Evolutionary conservation across 208 protist genomes (phyloP).

Genomic region (Wallacemonas sp.): DNA sequence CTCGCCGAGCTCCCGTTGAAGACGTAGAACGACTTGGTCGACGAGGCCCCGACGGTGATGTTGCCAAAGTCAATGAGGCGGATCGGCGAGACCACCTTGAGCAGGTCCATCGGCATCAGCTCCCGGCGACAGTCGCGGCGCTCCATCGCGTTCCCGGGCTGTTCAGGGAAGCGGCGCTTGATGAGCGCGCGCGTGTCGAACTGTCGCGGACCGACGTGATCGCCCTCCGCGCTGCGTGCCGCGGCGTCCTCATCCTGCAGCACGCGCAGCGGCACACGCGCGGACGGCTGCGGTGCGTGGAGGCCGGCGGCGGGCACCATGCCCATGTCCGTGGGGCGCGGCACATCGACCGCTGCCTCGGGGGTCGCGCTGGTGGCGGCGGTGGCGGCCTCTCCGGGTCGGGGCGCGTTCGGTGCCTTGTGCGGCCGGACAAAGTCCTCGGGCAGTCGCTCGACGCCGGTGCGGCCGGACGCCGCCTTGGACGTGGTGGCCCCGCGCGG

Average conservation of each 20-base stretch:
- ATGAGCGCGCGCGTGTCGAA: constrained; percentile 86
- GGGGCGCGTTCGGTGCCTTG: constrained; percentile 1
- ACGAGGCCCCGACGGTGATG: constrained; percentile 84
- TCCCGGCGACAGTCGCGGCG: constrained; percentile 90
- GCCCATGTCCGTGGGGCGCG: constrained; percentile 68
- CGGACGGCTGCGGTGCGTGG: constrained; percentile 52
- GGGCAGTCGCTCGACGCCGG: constrained; percentile 38
- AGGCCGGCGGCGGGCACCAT: constrained; percentile 87
- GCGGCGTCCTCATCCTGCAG: constrained; percentile 28
- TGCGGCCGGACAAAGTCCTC: constrained; percentile 56
- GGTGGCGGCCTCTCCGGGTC: constrained; percentile 27
- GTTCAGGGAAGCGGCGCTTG: constrained; percentile 77
- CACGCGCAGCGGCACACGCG: constrained; percentile 21
- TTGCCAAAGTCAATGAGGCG: constrained; percentile 89
- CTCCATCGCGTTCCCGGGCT: constrained; percentile 81
- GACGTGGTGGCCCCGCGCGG: constrained; percentile 3
- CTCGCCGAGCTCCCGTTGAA: constrained; percentile 84
- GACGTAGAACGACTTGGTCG: constrained; percentile 87
- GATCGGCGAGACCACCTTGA: constrained; percentile 73
- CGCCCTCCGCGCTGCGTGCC: constrained; percentile 21
- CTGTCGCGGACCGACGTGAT: constrained; percentile 50
- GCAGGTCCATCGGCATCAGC: constrained; percentile 87
- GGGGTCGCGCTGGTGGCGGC: neutral
- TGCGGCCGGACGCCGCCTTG: neutral
- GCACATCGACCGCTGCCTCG: constrained; percentile 10